These are phyloP conservation scores for Phytophthora sansomeana DNA, from an alignment of 352 stramenopile species.

Conservation along the genomic window DNA sequence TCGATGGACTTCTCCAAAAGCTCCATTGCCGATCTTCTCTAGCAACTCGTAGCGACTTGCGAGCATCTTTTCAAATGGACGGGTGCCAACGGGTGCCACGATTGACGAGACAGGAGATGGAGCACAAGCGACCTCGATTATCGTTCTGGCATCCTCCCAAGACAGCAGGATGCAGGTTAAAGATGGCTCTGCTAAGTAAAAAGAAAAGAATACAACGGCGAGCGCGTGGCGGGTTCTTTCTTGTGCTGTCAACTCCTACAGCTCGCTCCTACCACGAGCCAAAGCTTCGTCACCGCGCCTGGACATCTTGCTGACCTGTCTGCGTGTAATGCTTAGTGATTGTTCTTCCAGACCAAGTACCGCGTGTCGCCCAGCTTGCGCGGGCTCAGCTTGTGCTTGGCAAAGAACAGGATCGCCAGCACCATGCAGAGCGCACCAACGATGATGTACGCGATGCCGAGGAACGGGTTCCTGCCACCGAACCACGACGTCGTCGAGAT, in stretches of 20 bases:
- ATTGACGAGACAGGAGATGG: slow-evolving; percentile 16
- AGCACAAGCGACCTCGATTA: slow-evolving; percentile 32
- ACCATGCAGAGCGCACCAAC: slow-evolving; percentile 95
- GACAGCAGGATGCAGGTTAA: slow-evolving; percentile 23
- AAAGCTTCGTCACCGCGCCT: slow-evolving; percentile 18
- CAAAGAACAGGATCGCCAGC: slow-evolving; percentile 95
- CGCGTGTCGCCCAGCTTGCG: slow-evolving; percentile 95
- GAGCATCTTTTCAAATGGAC: slow-evolving; percentile 25
- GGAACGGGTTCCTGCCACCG: slow-evolving; percentile 96
- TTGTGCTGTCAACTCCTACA: slow-evolving; percentile 29
- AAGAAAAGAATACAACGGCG: slow-evolving; percentile 42
- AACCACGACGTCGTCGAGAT: slow-evolving; percentile 97
- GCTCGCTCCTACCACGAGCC: slow-evolving; percentile 22
- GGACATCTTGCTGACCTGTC: slow-evolving; percentile 26
- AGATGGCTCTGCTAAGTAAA: slow-evolving; percentile 28
- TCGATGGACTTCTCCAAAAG: slow-evolving; percentile 75
- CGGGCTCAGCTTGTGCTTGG: slow-evolving; percentile 96
- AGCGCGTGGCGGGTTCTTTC: slow-evolving; percentile 23
- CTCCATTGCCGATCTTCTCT: slow-evolving; percentile 70
- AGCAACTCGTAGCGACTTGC: slow-evolving; percentile 65
- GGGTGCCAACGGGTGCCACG: not conserved
- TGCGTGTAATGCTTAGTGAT: slow-evolving; percentile 67
- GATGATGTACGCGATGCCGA: slow-evolving; percentile 96
- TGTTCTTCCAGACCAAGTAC: slow-evolving; percentile 98
- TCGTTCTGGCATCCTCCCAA: slow-evolving; percentile 24